These are phyloP conservation scores for Gyromitra esculenta DNA, from an alignment of 2,329 filamentous ascomycete genomes.

Conservation along the genomic window DNA sequence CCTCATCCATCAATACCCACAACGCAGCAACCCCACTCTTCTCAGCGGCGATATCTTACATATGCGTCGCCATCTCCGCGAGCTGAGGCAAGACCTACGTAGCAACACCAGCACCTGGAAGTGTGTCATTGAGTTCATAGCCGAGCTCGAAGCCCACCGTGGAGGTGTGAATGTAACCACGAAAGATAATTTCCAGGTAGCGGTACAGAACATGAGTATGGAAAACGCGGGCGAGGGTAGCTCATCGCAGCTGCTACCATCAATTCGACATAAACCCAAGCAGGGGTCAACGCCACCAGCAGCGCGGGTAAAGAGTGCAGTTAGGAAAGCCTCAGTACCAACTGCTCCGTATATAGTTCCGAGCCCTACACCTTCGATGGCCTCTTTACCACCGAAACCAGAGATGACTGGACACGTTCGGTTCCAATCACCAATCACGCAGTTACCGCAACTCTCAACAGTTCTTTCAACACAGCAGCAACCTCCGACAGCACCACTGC, in stretches of 20 bases:
- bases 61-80: constrained; percentile 58
- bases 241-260: constrained; percentile 6
- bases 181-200: not conserved
- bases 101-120: constrained; percentile 60
- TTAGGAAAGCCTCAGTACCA: not conserved
- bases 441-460: not conserved
- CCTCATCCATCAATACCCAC: constrained; percentile 58
- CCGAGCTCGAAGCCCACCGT: constrained; percentile 48
- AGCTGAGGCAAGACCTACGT: constrained; percentile 59
- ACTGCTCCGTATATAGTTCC: not conserved
- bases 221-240: constrained; percentile 8
- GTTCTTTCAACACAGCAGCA: not conserved
- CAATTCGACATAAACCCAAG: constrained; percentile 10
- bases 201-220: constrained; percentile 25
- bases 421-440: constrained; percentile 7
- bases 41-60: constrained; percentile 59
- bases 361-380: not conserved
- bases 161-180: constrained; percentile 44
- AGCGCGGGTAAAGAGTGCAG: not conserved
- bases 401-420: constrained; percentile 21
- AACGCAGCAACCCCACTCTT: constrained; percentile 57
- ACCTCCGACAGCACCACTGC: not conserved
- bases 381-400: constrained; percentile 5
- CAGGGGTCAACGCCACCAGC: not conserved
- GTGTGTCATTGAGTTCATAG: constrained; percentile 59